Base-by-base conservation (phyloP, 2,329 filamentous ascomycete genomes). In the Penicillium palitans region DNA sequence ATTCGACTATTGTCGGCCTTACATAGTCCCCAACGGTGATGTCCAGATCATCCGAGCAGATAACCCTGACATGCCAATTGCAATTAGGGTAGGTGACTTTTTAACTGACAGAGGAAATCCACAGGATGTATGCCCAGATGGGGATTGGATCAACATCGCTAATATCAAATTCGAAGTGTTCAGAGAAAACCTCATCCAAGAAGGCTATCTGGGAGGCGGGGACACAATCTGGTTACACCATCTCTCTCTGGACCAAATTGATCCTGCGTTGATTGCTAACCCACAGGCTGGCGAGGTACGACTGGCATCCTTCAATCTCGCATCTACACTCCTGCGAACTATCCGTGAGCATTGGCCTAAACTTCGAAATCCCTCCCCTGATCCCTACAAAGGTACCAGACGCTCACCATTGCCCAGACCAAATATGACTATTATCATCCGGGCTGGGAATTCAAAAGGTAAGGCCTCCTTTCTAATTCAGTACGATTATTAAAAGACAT, bases 101-200 rank as follows among this genome's bases (percentile, higher is more conserved):
- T 24, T 52, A 24, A 31, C 6, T 24, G 27, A 52, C 6, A 42
- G 5, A 52, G 25, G 2, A 27, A n/a, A 52, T 15, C 37, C 27
- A 9, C 13, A 24, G 6, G 8, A 52, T n/a, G 4, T 42, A 24
- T 33, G 24, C 19, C 37, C 37, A 0, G 19, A 52, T 17, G 49
- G 49, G 6, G 49, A 52, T 17, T 44, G 49, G 49, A 24, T 52
- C 25, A 52, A 52, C n/a, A 52, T 52, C 39, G 25, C 49, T 7
- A 42, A 31, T 17, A 42, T 52, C 13, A 3, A 29, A 21, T 44
- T 52, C 15, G 49, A 52, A 2, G 2, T 8, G 2, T 33, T 52
- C 8, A 52, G 4, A 44, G 7, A 12, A n/a, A 42, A 44, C 15
- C 49, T 52, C 49, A 5, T 2, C 6, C n/a, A 21, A 9, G 49